Base-by-base conservation (phyloP, 1,139 yeast genomes). In the Nadsonia starkeyi-henricii region DNA sequence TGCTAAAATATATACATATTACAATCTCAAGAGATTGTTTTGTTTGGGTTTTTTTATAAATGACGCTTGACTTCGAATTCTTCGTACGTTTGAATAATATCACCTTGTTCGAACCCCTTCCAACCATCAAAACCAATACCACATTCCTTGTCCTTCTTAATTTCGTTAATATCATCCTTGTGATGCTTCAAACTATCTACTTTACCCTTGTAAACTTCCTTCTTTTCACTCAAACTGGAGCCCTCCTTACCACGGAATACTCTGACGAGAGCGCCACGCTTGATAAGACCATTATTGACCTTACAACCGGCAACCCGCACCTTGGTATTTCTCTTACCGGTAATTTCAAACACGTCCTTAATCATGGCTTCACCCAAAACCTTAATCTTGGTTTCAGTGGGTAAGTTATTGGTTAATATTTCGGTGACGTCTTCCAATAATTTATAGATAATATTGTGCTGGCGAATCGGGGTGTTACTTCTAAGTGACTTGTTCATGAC, bases 91-190 rank as follows among this genome's bases (percentile, higher is more conserved):
- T 85, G 82, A 37, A 91, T 72, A 2, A 71, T 60, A 65, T 91
- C 98, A 17, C 95, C 96, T 28, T 70, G 77, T 58, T 79, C 73
- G 60, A 84, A 85, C 45, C 71, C 75, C 42, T 79, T 80, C 81
- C 89, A 88, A 28, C 62, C 63, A 1, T 75, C 80, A 58, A 91
- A 80, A 0, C 88, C 69, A 42, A 91, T 62, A 47, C 98, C 98
- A 70, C 97, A 91, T 57, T 91, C 98, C 42, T 76, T 75, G 30
- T 95, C 96, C 66, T 85, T 88, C 51, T 78, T 78, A 8, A 85
- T 85, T 57, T 84, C 93, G 1, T 68, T 58, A 3, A 83, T 84
- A 57, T 85, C 95, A 47, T 85, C 91, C 62, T 86, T 88, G 50
- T 79, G 81, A 55, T 84, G 88, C 64, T 85, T 88, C 64, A 91